Percentiles rank a stretch among this genome's conserved stretches.
Evolutionary conservation across 176 grass and related monocot species (phyloP).

Genomic region (Carex parvula): DNA sequence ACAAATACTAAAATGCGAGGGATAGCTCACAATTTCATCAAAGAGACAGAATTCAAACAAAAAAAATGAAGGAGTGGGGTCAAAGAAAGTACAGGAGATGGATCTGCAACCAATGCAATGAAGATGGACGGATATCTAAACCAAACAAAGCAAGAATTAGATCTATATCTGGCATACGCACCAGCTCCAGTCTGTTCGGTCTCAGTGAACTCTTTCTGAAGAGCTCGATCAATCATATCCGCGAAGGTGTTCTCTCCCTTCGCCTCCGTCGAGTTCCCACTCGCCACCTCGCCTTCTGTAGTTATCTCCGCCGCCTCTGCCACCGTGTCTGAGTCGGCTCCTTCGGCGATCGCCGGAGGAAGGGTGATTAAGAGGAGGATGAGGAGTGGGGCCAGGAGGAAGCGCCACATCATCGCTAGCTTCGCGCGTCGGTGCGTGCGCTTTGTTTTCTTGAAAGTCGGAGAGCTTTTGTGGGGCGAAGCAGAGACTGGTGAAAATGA

Average conservation of each 20-base stretch:
- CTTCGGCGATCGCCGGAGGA: slow-evolving; percentile 28
- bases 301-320: slow-evolving; percentile 3
- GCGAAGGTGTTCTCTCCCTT: slow-evolving; percentile 62
- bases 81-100: background rate
- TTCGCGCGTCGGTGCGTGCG: slow-evolving; percentile 17
- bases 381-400: background rate
- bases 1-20: slow-evolving; percentile 1
- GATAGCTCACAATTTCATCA: background rate
- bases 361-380: slow-evolving; percentile 20
- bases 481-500: background rate
- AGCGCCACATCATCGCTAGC: slow-evolving; percentile 35
- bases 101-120: slow-evolving; percentile 10
- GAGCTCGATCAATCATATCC: slow-evolving; percentile 97
- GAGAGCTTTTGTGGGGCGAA: background rate
- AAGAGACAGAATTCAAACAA: background rate
- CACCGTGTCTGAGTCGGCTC: background rate
- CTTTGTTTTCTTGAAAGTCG: background rate
- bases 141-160: slow-evolving; percentile 7
- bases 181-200: slow-evolving; percentile 91
- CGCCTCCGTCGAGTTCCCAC: slow-evolving; percentile 36
- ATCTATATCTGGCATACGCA: slow-evolving; percentile 39
- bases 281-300: slow-evolving; percentile 9
- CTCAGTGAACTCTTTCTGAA: slow-evolving; percentile 96
- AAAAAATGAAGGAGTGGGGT: background rate
- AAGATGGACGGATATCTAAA: slow-evolving; percentile 35